Conservation (phyloP, 768 basidiomycete species). For the Myochromella boudieri region DNA sequence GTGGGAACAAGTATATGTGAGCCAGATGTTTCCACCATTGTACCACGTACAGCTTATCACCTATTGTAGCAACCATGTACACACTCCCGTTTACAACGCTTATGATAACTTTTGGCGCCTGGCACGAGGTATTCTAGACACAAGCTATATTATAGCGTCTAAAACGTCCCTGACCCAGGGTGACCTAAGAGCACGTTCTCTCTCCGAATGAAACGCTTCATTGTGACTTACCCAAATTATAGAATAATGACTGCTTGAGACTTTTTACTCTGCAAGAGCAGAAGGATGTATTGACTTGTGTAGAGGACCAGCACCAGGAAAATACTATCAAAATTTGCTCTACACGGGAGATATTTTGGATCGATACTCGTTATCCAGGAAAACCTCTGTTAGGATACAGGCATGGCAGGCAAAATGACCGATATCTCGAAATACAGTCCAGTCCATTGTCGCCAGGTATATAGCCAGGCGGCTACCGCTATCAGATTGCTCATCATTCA, state of each 20-base stretch:
- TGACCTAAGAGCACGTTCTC: constrained; percentile 56
- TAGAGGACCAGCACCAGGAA: constrained; percentile 44
- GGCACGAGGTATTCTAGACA: constrained; percentile 29
- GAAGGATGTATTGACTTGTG: constrained; percentile 49
- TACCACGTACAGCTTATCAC: too few species aligned
- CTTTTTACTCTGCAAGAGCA: constrained; percentile 35
- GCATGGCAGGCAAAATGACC: constrained; percentile 62
- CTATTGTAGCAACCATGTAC: too few species aligned
- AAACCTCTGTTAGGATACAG: constrained; percentile 61
- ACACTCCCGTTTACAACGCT: too few species aligned
- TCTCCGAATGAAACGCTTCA: background rate
- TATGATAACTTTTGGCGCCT: constrained; percentile 54
- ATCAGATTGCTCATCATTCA: background rate
- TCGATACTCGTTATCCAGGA: constrained; percentile 59
- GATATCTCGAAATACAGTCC: constrained; percentile 48
- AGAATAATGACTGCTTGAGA: constrained; percentile 29
- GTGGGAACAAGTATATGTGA: constrained; percentile 40
- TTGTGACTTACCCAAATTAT: constrained; percentile 2
- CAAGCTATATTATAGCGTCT: constrained; percentile 49
- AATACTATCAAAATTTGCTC: constrained; percentile 54
- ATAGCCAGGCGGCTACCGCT: constrained; percentile 20
- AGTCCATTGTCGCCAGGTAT: constrained; percentile 30
- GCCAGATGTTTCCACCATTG: too few species aligned
- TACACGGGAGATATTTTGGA: constrained; percentile 65
- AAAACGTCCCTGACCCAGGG: constrained; percentile 39